Base-by-base conservation (phyloP, 148 eudicot species). In the Oxyria digyna region DNA sequence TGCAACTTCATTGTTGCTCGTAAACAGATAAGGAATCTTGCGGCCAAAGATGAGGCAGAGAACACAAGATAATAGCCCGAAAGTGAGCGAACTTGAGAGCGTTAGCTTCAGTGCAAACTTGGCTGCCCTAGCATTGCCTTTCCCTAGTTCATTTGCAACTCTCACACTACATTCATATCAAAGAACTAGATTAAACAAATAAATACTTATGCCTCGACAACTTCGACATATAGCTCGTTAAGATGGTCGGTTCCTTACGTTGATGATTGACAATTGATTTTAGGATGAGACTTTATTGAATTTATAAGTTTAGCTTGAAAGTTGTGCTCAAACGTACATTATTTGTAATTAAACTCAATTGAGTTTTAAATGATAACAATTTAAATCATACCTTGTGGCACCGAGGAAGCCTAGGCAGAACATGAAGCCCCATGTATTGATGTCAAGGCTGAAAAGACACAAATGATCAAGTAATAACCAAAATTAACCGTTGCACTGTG, bases 81-180 rank as follows among this genome's bases (percentile, higher is more conserved):
- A 74, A 3, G 37, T 5, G 1, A 27, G 37, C 40, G 49, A 66
- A 55, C 12, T 13, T 3, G 9, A 29, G 0, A 21, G 15, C 4
- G 9, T 57, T 65, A 74, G 62, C 32, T 57, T 68, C 13, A 35
- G n/a, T 3, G 88, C 72, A 62, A 82, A 79, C 54, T 79, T 83
- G 73, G 85, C 90, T 59, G 81, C 79, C 74, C 75, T 74, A 9
- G 90, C 83, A 69, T 69, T 42, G 18, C 80, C 80, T 33, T 83
- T 83, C 66, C 89, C 89, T 1, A 85, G 84, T 70, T 85, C 89
- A 52, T 82, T 85, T 2, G 85, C 71, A 17, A 85, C 79, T 26
- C 89, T 79, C 48, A 85, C 84, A 27, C 89, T 85, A 78, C 78
- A 55, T 26, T 55, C 18, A 14, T n/a, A 35, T 35, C 38, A 35